A percentile compares a stretch with the other conserved stretches of the same genome.
Evolutionary conservation across 2,329 filamentous ascomycete species (phyloP).

Genomic region (Xylaria sp.): DNA sequence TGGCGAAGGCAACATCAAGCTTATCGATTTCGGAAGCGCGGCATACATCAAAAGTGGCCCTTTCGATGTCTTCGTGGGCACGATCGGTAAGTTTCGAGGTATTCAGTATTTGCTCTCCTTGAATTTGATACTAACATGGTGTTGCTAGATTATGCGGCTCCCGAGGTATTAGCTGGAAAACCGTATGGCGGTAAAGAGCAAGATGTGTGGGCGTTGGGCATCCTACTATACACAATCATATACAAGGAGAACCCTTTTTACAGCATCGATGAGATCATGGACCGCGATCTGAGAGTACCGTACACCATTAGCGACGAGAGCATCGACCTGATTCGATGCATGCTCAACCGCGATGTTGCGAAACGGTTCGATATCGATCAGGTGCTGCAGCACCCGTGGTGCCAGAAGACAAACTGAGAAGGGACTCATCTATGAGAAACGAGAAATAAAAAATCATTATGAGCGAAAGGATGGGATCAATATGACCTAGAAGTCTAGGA

Average conservation of each 20-base stretch:
- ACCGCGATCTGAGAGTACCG: constrained; percentile 86
- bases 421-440: background rate
- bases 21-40: constrained; percentile 97
- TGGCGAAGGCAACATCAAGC: constrained; percentile 89
- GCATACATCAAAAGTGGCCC: constrained; percentile 98
- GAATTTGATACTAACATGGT: constrained; percentile 9
- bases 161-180: constrained; percentile 90
- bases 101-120: background rate
- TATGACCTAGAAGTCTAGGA: constrained; percentile 14
- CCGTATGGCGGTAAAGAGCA: constrained; percentile 95
- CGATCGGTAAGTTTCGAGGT: constrained; percentile 66
- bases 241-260: constrained; percentile 99
- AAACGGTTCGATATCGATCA: constrained; percentile 79
- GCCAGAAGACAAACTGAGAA: constrained; percentile 26
- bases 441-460: background rate
- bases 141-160: constrained; percentile 82
- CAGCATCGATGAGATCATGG: constrained; percentile 98
- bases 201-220: constrained; percentile 96
- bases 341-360: constrained; percentile 87
- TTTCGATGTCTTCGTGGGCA: constrained; percentile 98
- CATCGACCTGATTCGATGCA: constrained; percentile 82
- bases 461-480: background rate
- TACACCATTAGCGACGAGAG: constrained; percentile 86
- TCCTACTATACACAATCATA: constrained; percentile 95
- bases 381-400: constrained; percentile 89